Evolutionary conservation across 805 yeast genomes (phyloP).

Genomic region (Alloascoidea hylecoeti): DNA sequence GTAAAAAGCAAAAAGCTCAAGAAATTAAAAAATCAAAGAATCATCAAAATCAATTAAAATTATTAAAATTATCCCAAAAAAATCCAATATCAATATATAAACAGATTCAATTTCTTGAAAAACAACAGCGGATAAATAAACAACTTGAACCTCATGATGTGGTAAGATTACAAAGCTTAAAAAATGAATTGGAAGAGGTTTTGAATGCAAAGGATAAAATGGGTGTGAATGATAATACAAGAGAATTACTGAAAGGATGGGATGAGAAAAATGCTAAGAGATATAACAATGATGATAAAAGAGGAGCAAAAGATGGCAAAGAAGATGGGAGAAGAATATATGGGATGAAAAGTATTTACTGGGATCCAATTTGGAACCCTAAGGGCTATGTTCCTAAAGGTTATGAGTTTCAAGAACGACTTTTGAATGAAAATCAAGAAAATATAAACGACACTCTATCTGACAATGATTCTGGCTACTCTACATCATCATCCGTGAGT

Average conservation of each 20-base stretch:
- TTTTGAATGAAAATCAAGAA: too few species aligned
- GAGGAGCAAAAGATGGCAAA: too few species aligned
- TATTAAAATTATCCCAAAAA: conserved; percentile 10
- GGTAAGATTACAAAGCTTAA: conserved; percentile 6
- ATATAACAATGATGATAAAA: too few species aligned
- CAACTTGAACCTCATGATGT: conserved; percentile 10
- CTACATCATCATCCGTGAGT: conserved; percentile 9
- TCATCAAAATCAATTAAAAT: conserved; percentile 10
- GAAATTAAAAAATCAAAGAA: conserved; percentile 15
- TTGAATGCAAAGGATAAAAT: conserved; percentile 6
- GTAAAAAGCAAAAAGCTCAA: conserved; percentile 13
- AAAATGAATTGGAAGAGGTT: conserved; percentile 9
- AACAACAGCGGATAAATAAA: conserved; percentile 11
- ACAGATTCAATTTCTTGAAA: conserved; percentile 12
- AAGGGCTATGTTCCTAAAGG: conserved; percentile 17
- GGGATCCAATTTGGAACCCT: conserved; percentile 14
- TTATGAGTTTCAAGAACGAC: conserved; percentile 13
- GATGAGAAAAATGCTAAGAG: too few species aligned
- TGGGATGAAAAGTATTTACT: conserved; percentile 10
- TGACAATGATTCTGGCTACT: conserved; percentile 12
- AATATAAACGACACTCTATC: too few species aligned
- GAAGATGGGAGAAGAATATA: conserved; percentile 3
- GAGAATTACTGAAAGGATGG: too few species aligned
- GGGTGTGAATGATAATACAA: conserved; percentile 4
- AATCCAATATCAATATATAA: conserved; percentile 8